Evolutionary conservation across 768 basidiomycete genomes (phyloP), one percentile per base, ranked within the genome.

Genomic region (Glaciozyma martinii): DNA sequence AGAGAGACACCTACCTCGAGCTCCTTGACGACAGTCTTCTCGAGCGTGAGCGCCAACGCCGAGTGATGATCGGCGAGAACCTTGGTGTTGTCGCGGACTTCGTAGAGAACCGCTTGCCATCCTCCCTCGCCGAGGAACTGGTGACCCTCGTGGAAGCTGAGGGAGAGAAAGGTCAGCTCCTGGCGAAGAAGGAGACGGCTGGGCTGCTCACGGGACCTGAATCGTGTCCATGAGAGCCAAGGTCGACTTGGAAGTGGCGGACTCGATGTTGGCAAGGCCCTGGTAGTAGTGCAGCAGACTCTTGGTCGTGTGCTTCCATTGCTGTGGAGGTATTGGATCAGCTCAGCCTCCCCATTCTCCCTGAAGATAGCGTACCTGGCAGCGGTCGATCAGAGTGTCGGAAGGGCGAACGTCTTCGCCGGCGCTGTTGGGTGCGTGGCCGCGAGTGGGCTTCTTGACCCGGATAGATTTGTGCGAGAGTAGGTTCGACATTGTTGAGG

Each of bases 91-190:
- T 71, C 69, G 57, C 69, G 66, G 25, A 71, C 66, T 29, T 66
- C 66, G 66, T 71, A 71, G 47, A 71, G 61, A 19, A 59, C 58
- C 53, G 64, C 60, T 88, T 91, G 66, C 1, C 66, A 71, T 30
- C 69, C 69, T 42, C 60, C 65, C 15, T 71, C 69, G 18, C 66
- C 66, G 19, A 66, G 54, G 63, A 71, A 71, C 25, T 61, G 62
- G 61, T 71, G 69, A 13, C 69, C 69, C 63, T 71, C 69, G 63
- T 71, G 69, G 69, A 71, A 71, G 12, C 55, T 56, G 55, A 3
- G 13, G n/a, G n/a, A n/a, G 37, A 8, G 9, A 6, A 23, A 10
- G 6, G 53, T 54, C 53, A 54, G 53, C 53, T 21, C 16, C 53
- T 18, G 46, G 6, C 8, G 46, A 13, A 7, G 46, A 7, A 12